Conservation (phyloP, 208 protist genomes). For the Trypanosomatidae sp. region DNA sequence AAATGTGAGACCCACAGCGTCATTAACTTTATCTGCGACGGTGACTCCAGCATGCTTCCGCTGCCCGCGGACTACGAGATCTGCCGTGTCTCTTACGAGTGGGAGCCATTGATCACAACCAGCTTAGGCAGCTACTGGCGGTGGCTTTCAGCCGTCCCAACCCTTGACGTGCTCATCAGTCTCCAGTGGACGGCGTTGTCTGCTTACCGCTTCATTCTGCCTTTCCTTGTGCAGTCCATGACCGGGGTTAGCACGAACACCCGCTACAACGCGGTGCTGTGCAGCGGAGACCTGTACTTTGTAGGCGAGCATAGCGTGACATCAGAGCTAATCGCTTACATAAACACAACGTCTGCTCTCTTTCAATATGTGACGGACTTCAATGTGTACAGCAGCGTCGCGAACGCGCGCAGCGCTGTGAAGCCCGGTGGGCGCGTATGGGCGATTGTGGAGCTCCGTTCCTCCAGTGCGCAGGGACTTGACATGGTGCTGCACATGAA, state of each 20-base stretch:
- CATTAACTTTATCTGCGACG: conserved; percentile 20
- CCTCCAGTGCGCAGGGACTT: conserved; percentile 1
- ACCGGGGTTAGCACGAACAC: conserved; percentile 28
- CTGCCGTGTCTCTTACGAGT: conserved; percentile 6
- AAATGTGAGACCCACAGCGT: not conserved
- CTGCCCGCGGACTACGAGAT: conserved; percentile 11
- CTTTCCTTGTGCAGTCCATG: conserved; percentile 1
- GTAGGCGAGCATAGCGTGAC: conserved; percentile 32
- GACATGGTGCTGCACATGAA: conserved; percentile 40
- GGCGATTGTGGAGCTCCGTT: conserved; percentile 18
- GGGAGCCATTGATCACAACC: not conserved
- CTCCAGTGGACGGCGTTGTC: conserved; percentile 45
- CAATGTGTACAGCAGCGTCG: conserved; percentile 10
- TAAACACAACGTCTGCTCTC: conserved; percentile 24
- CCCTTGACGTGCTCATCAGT: conserved; percentile 44
- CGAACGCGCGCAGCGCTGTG: not conserved
- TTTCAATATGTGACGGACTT: conserved; percentile 38
- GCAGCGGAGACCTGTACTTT: conserved; percentile 56
- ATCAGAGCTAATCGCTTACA: conserved; percentile 27
- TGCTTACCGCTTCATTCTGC: conserved; percentile 2
- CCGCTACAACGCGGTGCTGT: conserved; percentile 38
- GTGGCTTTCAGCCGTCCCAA: conserved; percentile 22
- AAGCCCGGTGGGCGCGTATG: not conserved
- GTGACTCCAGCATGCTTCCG: conserved; percentile 26
- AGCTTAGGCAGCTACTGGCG: conserved; percentile 10